Base-by-base conservation (phyloP, 768 basidiomycete genomes). In the Hygrocybe coccinea region DNA sequence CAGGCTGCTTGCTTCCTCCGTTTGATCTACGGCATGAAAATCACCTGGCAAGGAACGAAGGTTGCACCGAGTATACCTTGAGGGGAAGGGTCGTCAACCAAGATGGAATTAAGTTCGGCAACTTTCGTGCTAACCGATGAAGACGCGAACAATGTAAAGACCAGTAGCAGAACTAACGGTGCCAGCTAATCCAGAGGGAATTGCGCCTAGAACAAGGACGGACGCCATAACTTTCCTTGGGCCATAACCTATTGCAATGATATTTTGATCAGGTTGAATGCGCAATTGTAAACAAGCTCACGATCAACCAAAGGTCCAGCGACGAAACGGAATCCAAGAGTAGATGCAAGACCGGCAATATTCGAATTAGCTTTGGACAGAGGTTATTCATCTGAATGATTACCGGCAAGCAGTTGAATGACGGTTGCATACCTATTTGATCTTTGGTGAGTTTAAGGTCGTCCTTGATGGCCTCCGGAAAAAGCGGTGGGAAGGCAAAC, bases 401-500 rank as follows among this genome's bases (percentile, higher is more conserved):
- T 17, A 17, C 36, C 14, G 36, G 29, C 22, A 24, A 11, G 29
- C 25, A 15, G 19, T 15, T 17, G 17, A n/a, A 17, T 15, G 25
- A 34, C 15, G 44, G 15, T 19, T 3, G 22, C 36, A 17, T 34
- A 50, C 49, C 76, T 22, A 84, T 72, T 65, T 83, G 71, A 5
- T 64, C 69, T 8, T 70, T 59, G 3, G 78, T 77, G 21, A 85
- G 68, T 1, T 75, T 66, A 55, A 84, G 72, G 65, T 84, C 82
- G 22, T 64, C 60, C 58, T 75, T 76, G 67, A 85, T 83, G 29
- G 74, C 79, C 8, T 80, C 78, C 0, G 81, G 79, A 35, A 82
- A 75, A 14, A 84, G 75, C 0, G 83, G 82, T n/a, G 82, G 73
- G 60, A 85, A 84, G 1, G 82, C 81, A 55, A 84, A 83, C 83